Evolutionary conservation across 768 basidiomycete species (phyloP), one percentile per base, ranked within the genome.

Genomic region (Boletus speciosus): DNA sequence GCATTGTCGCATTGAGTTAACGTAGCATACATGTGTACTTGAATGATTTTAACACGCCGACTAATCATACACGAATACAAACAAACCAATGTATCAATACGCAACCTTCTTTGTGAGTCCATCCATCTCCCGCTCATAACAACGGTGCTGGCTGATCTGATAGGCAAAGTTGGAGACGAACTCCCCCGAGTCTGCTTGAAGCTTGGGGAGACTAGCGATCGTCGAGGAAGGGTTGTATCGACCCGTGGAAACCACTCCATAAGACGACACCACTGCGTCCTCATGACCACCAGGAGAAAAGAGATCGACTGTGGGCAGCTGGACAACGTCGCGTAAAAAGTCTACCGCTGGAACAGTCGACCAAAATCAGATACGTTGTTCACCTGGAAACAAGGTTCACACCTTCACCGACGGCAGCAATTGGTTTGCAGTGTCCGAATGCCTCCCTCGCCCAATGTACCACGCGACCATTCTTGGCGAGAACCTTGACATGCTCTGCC

Each of bases 371-470:
- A 3, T 27, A 32, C 16, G n/a, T 36, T 10, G 5, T 44, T 44
- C 12, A 37, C 21, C 34, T 1, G 23, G 21, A 7, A 37, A 25
- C 6, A 29, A 38, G 7, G 4, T 36, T 16, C 58, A 14, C 21
- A 53, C 85, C 85, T 66, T 82, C 78, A 10, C 91, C 93, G 43
- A 86, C 75, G 1, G 84, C 90, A 3, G 83, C 88, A 53, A 96
- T 89, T 16, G 86, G 68, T 73, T 94, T 94, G 71, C 83, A 86
- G 69, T 94, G 93, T 21, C 87, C 87, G 71, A 89, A 94, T 3
- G 90, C 85, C 70, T 94, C 92, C 42, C 88, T 80, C 4, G 88
- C 80, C 78, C 86, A 92, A 66, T 95, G 90, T n/a, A 91, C 72
- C 8, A 78, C 78, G 19, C 92, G 80, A 5, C 92, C 93, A 46